Base-by-base conservation (phyloP, 2,329 filamentous ascomycete species). In the Annulohypoxylon truncatum region DNA sequence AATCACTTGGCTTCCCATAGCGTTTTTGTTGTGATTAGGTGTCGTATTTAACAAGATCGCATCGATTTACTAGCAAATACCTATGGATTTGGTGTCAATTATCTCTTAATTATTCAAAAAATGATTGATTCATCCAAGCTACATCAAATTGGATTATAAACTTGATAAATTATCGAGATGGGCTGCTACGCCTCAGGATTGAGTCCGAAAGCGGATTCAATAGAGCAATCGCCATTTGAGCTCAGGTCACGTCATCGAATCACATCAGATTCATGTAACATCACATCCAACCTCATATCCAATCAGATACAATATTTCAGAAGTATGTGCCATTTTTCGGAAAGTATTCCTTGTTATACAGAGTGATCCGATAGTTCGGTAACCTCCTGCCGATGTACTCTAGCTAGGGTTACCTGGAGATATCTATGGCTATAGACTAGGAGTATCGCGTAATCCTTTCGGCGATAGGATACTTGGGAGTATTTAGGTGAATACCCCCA, bases 241-340 rank as follows among this genome's bases (percentile, higher is more conserved):
- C 22, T 10, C 29, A 35, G 29, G 54, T 57, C 54, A 57, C 54
- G 54, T 50, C 54, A 57, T 57, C 54, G 24, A 48, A 48, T 48
- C 44, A 40, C 44, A 47, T 38, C 54, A 57, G 44, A 50, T 48
- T 50, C 8, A 28, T 33, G 22, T 15, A 35, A 20, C 40, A 4
- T 47, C 8, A 38, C 31, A 26, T 35, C 40, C 53, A 35, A 20
- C 40, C 2, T 35, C 2, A 38, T 47, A 26, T 35, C 53, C 53
- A 56, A 56, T 56, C 53, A 60, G 6, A 52, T 51, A 10, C 44
- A 24, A 76, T 82, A 73, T 70, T 87, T 84, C 71, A 89, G 31
- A 7, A 35, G 22, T 2, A 52, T 35, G 13, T 40, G 54, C 55
- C 38, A 33, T 9, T 58, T 57, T 35, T 58, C 52, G 50, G 63